A percentile compares a stretch with the other conserved stretches of the same genome.
Conservation (phyloP, 1,139 yeast species). For the Casaregolazyma lundiana region DNA sequence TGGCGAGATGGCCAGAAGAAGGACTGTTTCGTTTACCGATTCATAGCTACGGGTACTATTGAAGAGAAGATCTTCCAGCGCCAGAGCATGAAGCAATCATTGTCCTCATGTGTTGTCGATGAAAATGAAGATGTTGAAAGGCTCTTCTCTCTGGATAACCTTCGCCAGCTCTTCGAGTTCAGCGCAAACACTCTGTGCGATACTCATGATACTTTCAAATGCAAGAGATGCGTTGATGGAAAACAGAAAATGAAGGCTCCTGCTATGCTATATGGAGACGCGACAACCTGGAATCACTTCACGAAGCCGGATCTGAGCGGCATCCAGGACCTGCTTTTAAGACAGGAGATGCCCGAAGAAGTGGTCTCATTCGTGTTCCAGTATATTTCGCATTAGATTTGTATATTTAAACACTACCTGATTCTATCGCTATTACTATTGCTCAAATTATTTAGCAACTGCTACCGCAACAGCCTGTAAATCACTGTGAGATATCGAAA, state of each 20-base stretch:
- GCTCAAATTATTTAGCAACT: constrained; percentile 49
- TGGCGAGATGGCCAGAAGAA: constrained; percentile 99
- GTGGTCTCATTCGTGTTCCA: constrained; percentile 88
- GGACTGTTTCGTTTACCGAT: constrained; percentile 90
- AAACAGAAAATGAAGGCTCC: constrained; percentile 65
- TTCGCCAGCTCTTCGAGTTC: constrained; percentile 70
- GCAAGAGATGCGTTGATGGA: constrained; percentile 73
- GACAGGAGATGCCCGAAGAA: constrained; percentile 63
- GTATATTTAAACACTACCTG: no score
- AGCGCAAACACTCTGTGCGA: constrained; percentile 70
- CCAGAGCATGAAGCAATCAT: constrained; percentile 91
- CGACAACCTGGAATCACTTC: constrained; percentile 96
- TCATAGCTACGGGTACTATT: constrained; percentile 90
- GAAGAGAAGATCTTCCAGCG: constrained; percentile 96
- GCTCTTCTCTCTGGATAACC: constrained; percentile 75
- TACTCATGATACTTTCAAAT: constrained; percentile 88
- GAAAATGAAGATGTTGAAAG: constrained; percentile 94
- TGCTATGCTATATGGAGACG: constrained; percentile 96
- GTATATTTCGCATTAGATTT: constrained; percentile 75
- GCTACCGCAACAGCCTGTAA: constrained; percentile 98
- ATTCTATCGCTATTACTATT: not conserved
- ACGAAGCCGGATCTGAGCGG: constrained; percentile 53
- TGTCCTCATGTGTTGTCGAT: constrained; percentile 95
- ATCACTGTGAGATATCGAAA: constrained; percentile 94
- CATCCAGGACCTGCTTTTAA: constrained; percentile 72